phyloP scores from a whole-genome alignment of 2,329 filamentous ascomycete genomes.

The Nigrograna mackinnonii region DNA sequence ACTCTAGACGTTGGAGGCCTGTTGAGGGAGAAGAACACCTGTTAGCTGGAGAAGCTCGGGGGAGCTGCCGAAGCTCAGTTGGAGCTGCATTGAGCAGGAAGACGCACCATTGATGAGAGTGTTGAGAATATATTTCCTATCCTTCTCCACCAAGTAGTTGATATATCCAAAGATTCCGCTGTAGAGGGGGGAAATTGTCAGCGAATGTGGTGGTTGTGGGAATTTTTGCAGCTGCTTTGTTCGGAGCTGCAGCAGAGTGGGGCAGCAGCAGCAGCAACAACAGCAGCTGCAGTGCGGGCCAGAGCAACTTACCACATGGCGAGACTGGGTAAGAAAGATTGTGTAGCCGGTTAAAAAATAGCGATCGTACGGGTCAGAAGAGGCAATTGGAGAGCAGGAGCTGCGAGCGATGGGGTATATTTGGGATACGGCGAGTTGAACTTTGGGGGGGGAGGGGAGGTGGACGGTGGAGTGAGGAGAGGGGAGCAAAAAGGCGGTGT shows the following conservation, averaged over 20 bases:
- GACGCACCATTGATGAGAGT: constrained; percentile 90
- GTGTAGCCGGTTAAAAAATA: too few species aligned
- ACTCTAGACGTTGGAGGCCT: constrained; percentile 95
- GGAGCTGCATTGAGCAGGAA: constrained; percentile 2
- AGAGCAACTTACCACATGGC: constrained; percentile 44
- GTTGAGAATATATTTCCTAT: constrained; percentile 93
- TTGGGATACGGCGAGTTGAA: background rate
- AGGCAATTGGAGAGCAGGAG: constrained; percentile 23
- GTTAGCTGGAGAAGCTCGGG: constrained; percentile 24
- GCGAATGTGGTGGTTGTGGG: background rate
- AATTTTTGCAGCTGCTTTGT: background rate
- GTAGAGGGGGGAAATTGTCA: constrained; percentile 4
- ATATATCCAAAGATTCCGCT: constrained; percentile 98
- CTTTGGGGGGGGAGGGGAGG: background rate
- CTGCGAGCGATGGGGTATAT: constrained; percentile 11
- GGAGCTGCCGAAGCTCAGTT: background rate
- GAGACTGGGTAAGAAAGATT: too few species aligned
- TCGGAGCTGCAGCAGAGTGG: constrained; percentile 13
- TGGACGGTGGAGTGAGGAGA: constrained; percentile 22
- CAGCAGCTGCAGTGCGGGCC: too few species aligned
- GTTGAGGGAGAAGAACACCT: constrained; percentile 18
- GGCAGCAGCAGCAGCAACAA: too few species aligned
- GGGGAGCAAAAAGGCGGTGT: constrained; percentile 37
- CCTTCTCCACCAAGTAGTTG: constrained; percentile 99
- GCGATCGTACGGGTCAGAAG: too few species aligned